Conservation (phyloP, 495 filamentous ascomycete genomes). For the Penicillium mononematosum region DNA sequence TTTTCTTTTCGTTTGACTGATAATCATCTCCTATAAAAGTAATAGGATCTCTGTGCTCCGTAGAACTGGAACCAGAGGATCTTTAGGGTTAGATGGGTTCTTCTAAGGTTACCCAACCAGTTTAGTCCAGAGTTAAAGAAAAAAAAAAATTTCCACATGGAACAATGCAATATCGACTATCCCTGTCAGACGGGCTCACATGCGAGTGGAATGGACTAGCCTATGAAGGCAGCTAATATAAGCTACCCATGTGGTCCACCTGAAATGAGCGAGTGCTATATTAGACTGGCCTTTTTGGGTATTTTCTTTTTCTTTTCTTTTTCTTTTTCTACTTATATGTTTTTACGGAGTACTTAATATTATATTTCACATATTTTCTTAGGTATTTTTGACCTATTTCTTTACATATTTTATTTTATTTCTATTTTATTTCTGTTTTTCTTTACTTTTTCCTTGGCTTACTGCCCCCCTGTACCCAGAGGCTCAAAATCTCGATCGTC, state of each 20-base stretch:
- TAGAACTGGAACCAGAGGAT: too few relatives aligned
- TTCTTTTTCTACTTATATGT: not conserved
- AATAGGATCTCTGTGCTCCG: too few relatives aligned
- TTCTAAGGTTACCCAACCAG: too few relatives aligned
- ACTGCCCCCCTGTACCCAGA: conserved; percentile 17
- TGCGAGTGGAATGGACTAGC: conserved; percentile 14
- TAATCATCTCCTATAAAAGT: not conserved
- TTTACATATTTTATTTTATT: not conserved
- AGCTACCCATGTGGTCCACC: conserved; percentile 9
- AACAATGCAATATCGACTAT: not conserved
- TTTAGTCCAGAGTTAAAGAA: not conserved
- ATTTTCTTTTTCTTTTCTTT: not conserved
- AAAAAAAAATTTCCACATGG: not conserved
- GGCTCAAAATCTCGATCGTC: conserved; percentile 30
- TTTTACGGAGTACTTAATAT: too few relatives aligned
- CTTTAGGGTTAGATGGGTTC: not conserved
- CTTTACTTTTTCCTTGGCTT: not conserved
- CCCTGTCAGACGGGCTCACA: conserved; percentile 1
- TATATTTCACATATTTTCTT: too few relatives aligned
- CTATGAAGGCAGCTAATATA: conserved; percentile 24
- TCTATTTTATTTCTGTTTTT: not conserved
- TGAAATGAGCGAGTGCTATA: conserved; percentile 7
- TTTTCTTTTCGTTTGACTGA: not conserved
- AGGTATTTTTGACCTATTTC: not conserved
- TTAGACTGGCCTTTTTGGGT: conserved; percentile 1